Conservation (phyloP, 1,284 basidiomycete species). For the Rhodotorula glutinis region DNA sequence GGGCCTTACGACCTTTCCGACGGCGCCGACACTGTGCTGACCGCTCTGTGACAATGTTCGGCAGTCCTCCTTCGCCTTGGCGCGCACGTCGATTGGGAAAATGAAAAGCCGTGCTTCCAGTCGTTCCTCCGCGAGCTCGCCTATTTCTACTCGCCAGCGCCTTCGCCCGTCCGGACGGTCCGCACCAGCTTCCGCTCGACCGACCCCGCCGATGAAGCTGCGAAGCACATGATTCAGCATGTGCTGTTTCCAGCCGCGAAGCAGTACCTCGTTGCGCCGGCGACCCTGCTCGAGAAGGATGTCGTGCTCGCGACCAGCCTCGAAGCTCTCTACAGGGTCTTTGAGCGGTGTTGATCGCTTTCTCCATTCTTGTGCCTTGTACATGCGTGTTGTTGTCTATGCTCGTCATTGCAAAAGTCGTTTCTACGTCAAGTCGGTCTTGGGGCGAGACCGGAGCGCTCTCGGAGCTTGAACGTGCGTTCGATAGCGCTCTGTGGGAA, state of each 20-base stretch:
- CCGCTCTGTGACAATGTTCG: too few relatives aligned
- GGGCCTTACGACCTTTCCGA: too few relatives aligned
- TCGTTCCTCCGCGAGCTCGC: constrained; percentile 83
- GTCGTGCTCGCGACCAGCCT: constrained; percentile 81
- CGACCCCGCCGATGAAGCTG: constrained; percentile 46
- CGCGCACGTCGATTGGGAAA: constrained; percentile 76
- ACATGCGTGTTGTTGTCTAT: constrained; percentile 2
- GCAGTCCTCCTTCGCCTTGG: constrained; percentile 45
- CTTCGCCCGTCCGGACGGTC: constrained; percentile 42
- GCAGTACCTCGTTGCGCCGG: constrained; percentile 67
- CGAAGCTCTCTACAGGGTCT: constrained; percentile 83
- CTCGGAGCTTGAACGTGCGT: constrained; percentile 10
- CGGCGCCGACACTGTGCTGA: too few relatives aligned
- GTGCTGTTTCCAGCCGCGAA: constrained; percentile 78
- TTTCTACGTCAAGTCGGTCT: not conserved
- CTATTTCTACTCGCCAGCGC: constrained; percentile 77
- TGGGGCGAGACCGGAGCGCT: not conserved
- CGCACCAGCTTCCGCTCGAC: not conserved
- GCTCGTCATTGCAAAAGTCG: too few relatives aligned
- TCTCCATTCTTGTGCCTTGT: too few relatives aligned
- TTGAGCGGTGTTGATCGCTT: constrained; percentile 16
- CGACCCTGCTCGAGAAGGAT: constrained; percentile 65
- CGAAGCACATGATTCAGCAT: constrained; percentile 81
- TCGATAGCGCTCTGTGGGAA: constrained; percentile 1
- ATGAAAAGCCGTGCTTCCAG: constrained; percentile 80